phyloP scores from a whole-genome alignment of 1,139 yeast genomes.

The Saccharomyces hybrid region DNA sequence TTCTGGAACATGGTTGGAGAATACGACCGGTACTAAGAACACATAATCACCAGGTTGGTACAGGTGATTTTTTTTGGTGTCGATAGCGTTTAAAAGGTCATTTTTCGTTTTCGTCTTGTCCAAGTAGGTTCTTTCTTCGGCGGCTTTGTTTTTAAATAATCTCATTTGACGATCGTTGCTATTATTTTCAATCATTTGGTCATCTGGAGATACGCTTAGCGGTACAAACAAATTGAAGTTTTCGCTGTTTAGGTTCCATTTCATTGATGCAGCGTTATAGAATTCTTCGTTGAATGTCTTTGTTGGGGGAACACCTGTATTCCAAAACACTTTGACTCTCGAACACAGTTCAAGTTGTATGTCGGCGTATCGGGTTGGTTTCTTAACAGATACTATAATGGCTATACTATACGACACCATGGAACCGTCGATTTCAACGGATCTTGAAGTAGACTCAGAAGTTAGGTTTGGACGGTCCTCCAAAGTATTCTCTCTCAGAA shows the following conservation, averaged over 20 bases:
- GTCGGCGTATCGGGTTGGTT: constrained; percentile 23
- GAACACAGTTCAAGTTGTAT: constrained; percentile 30
- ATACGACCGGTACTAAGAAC: constrained; percentile 61
- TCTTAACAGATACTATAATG: constrained; percentile 25
- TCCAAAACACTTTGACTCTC: constrained; percentile 42
- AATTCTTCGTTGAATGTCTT: constrained; percentile 39
- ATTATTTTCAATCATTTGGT: constrained; percentile 20
- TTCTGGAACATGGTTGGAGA: constrained; percentile 69
- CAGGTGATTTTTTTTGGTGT: constrained; percentile 7
- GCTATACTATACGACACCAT: constrained; percentile 37
- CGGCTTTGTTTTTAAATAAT: constrained; percentile 14
- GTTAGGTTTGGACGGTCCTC: not conserved
- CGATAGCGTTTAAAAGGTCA: constrained; percentile 12
- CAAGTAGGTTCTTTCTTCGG: constrained; percentile 16
- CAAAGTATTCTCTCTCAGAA: not conserved
- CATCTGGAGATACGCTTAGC: constrained; percentile 19
- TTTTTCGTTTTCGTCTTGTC: constrained; percentile 16
- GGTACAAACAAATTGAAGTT: constrained; percentile 46
- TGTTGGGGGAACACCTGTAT: constrained; percentile 45
- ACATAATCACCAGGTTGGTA: constrained; percentile 64
- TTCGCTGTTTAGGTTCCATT: constrained; percentile 40
- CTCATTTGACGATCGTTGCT: constrained; percentile 11
- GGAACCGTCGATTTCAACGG: constrained; percentile 38
- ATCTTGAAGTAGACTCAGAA: not conserved
- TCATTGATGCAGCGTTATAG: constrained; percentile 41